Evolutionary conservation across 2,329 filamentous ascomycete species (phyloP).

Genomic region (Penicillium vulpinum): DNA sequence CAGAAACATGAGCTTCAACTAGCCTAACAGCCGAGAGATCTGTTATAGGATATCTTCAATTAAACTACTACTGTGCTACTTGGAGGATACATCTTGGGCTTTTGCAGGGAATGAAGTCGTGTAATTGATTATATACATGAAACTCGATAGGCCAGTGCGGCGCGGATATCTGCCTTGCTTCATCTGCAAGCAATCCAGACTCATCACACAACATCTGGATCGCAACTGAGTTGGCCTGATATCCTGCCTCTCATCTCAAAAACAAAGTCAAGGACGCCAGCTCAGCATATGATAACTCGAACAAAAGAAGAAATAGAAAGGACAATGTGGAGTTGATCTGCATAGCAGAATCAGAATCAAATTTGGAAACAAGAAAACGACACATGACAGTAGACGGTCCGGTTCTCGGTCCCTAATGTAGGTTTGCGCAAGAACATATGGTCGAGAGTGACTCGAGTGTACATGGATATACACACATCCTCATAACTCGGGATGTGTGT

Average conservation of each 20-base stretch:
- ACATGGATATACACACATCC: constrained; percentile 10
- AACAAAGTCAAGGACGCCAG: constrained; percentile 4
- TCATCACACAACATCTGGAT: background rate
- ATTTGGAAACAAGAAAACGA: constrained; percentile 4
- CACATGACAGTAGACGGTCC: constrained; percentile 18
- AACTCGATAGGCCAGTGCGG: background rate
- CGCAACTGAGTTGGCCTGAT: background rate
- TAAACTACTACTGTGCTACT: background rate
- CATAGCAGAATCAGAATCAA: constrained; percentile 2
- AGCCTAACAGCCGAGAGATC: background rate
- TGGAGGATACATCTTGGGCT: background rate
- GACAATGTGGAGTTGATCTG: constrained; percentile 1
- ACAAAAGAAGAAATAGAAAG: background rate
- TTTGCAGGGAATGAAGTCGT: background rate
- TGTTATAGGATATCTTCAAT: no score
- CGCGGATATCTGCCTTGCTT: background rate
- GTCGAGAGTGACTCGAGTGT: constrained; percentile 8
- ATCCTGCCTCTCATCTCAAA: background rate
- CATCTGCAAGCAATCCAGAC: background rate
- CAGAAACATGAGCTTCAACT: background rate
- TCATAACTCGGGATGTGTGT: constrained; percentile 1
- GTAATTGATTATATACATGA: constrained; percentile 2
- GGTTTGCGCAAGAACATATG: constrained; percentile 13
- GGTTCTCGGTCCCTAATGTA: constrained; percentile 18
- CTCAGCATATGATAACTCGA: constrained; percentile 1